Evolutionary conservation across 257 asterid species (phyloP), one percentile per base, ranked within the genome.

Genomic region (Jasminum sambac): DNA sequence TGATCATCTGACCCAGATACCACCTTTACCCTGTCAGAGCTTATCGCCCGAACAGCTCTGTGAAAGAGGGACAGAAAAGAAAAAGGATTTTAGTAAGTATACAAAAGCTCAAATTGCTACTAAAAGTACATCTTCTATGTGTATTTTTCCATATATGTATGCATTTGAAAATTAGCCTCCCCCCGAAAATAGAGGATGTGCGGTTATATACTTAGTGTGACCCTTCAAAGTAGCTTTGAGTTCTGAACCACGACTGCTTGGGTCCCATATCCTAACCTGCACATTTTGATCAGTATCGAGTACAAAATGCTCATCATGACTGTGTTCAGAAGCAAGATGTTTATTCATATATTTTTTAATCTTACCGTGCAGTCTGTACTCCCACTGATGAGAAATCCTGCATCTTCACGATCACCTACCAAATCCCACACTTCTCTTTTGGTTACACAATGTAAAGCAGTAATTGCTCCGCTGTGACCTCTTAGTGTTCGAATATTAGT

Each of bases 1-100:
- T 91, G 95, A 78, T 94, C 99, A 77, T 94, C 99, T n/a, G 99
- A 91, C 71, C 99, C 98, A 4, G 99, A 88, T 74, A 94, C 98
- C 67, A 91, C 93, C 88, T 94, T 94, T 72, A 91, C 89, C 81
- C 96, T 79, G 73, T 94, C 99, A 64, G 99, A 94, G 83, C 91
- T 94, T 81, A 91, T 90, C 60, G 98, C 90, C 70, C 99, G 87
- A 65, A 94, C 90, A 79, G 96, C 78, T 81, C 98, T 92, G 85
- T 72, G 68, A 64, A 70, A 24, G 78, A 71, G 76, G 66, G 36
- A 30, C 4, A 8, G 71, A 76, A 58, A 34, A 68, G 44, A 75
- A 64, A 62, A 42, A n/a, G 64, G 60, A 11, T 50, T 69, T 58
- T 64, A 44, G 19, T n/a, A 72, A 55, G 24, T 41, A 63, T 63